phyloP scores from a whole-genome alignment of 768 basidiomycete genomes.

The Leccinum disarticulatum region DNA sequence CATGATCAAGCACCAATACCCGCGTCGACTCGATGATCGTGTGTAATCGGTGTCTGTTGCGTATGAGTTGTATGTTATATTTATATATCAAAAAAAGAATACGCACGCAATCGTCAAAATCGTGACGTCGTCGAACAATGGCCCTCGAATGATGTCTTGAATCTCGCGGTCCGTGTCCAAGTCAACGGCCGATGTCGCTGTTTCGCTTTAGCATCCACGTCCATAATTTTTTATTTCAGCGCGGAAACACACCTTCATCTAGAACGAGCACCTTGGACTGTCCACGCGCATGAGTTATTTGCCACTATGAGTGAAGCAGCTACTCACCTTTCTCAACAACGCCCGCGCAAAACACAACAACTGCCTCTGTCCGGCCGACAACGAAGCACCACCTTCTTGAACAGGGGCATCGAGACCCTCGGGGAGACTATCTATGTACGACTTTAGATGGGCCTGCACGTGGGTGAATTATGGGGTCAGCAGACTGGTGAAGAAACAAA shows the following conservation, averaged over 20 bases:
- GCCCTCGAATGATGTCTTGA: constrained; percentile 83
- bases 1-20: constrained; percentile 79
- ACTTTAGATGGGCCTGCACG: constrained; percentile 60
- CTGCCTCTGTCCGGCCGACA: constrained; percentile 85
- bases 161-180: constrained; percentile 87
- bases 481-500: no score
- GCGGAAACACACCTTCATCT: constrained; percentile 69
- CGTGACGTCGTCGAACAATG: constrained; percentile 74
- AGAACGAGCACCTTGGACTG: constrained; percentile 85
- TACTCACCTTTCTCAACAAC: constrained; percentile 64
- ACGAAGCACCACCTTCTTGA: constrained; percentile 75
- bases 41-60: constrained; percentile 68
- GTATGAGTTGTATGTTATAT: not conserved
- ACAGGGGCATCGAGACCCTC: constrained; percentile 73
- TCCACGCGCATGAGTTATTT: not conserved
- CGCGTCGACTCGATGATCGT: constrained; percentile 82
- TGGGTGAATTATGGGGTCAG: not conserved
- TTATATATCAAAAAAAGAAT: not conserved
- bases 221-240: not conserved
- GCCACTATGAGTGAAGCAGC: not conserved
- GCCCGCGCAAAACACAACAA: constrained; percentile 88
- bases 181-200: constrained; percentile 88
- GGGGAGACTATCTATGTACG: constrained; percentile 63
- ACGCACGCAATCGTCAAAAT: constrained; percentile 85
- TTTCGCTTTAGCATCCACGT: not conserved